These are phyloP conservation scores for Aquilaria sinensis DNA, from an alignment of 345 rosid species.

Conservation along the genomic window DNA sequence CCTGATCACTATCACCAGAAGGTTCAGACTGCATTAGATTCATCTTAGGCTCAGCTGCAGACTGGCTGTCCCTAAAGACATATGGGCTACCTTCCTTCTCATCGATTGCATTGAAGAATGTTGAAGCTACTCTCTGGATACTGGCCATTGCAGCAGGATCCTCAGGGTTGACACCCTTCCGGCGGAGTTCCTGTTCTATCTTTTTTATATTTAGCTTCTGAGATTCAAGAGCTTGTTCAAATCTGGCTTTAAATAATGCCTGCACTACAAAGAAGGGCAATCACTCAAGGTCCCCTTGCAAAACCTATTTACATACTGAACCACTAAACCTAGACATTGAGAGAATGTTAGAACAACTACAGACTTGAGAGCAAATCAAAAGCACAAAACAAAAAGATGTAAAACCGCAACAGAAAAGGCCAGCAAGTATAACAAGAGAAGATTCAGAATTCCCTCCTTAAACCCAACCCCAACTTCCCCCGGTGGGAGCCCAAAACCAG, in stretches of 20 bases:
- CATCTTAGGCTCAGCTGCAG: constrained; percentile 15
- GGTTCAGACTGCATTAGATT: constrained; percentile 38
- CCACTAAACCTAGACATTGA: not conserved
- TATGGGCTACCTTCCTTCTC: constrained; percentile 92
- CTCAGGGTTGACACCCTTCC: constrained; percentile 91
- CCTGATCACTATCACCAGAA: constrained; percentile 82
- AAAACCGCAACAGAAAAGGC: not conserved
- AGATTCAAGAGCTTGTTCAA: constrained; percentile 98
- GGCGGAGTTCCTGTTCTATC: constrained; percentile 80
- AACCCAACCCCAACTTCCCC: too few relatives aligned
- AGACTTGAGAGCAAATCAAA: not conserved
- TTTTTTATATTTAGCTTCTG: constrained; percentile 96
- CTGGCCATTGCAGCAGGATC: constrained; percentile 99
- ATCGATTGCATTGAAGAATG: constrained; percentile 94
- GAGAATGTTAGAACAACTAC: not conserved
- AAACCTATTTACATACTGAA: not conserved
- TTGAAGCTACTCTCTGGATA: constrained; percentile 94
- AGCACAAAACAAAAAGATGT: not conserved
- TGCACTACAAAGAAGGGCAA: constrained; percentile 26
- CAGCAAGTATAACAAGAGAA: not conserved
- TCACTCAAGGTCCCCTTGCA: constrained; percentile 8
- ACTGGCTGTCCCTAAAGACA: constrained; percentile 53
- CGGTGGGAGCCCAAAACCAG: too few relatives aligned
- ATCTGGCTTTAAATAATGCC: constrained; percentile 97
- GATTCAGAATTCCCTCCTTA: too few relatives aligned